Conservation (phyloP, 2,329 filamentous ascomycete species). For the Fusarium compactum region DNA sequence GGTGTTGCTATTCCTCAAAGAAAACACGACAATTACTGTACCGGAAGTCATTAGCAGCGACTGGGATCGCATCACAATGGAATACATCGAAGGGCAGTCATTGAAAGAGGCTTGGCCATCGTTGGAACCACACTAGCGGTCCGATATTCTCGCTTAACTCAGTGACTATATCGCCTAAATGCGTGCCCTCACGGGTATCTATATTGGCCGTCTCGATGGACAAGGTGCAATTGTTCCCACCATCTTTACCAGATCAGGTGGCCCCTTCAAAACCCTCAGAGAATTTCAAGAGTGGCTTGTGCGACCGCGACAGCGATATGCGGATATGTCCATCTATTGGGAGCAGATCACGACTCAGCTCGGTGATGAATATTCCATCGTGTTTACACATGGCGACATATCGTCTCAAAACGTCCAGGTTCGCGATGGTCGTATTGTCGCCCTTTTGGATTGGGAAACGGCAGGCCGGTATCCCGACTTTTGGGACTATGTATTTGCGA, state of each 20-base stretch:
- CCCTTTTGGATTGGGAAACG: conserved; percentile 27
- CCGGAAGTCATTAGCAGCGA: conserved; percentile 45
- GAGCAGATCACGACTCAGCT: conserved; percentile 43
- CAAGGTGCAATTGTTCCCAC: neutral
- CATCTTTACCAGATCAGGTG: neutral
- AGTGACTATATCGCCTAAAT: neutral
- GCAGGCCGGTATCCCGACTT: conserved; percentile 27
- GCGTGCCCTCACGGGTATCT: neutral
- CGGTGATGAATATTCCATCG: conserved; percentile 27
- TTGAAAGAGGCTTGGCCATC: conserved; percentile 41
- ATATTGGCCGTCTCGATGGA: neutral
- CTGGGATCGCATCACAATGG: conserved; percentile 47
- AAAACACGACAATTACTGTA: conserved; percentile 44
- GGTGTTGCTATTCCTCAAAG: accelerated
- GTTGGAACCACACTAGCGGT: neutral
- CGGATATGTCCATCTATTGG: conserved; percentile 32
- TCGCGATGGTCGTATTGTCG: conserved; percentile 17
- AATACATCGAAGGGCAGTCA: conserved; percentile 45
- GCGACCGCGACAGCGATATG: neutral
- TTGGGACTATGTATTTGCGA: conserved; percentile 27
- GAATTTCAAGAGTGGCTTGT: neutral
- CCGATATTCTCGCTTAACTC: neutral
- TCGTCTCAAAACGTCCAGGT: conserved; percentile 29
- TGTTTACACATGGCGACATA: conserved; percentile 29
- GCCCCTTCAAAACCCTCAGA: neutral